phyloP scores from a whole-genome alignment of 2,329 filamentous ascomycete species.

The Diaporthe destruens region DNA sequence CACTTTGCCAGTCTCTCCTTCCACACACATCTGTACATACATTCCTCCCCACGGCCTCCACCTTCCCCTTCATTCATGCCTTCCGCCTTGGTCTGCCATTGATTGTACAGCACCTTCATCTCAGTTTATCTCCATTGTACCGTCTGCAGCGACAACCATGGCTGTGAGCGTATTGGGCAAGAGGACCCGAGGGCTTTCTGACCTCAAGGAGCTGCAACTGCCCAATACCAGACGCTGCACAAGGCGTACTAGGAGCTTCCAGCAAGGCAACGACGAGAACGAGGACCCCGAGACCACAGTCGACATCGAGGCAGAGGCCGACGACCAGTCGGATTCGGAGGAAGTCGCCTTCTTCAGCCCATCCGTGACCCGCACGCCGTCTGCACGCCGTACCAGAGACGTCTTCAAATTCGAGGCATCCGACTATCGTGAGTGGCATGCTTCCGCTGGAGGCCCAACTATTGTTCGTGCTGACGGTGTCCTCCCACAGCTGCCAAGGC shows the following conservation, averaged over 20 bases:
- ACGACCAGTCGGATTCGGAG: slow-evolving; percentile 54
- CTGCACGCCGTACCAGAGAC: slow-evolving; percentile 39
- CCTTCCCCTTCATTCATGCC: slow-evolving; percentile 22
- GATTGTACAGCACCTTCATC: slow-evolving; percentile 3
- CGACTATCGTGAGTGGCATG: slow-evolving; percentile 41
- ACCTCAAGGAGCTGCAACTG: slow-evolving; percentile 49
- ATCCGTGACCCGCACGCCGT: slow-evolving; percentile 41
- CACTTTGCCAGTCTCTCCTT: slow-evolving; percentile 6
- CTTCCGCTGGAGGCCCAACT: background rate
- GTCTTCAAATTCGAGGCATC: slow-evolving; percentile 42
- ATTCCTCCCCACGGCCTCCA: background rate
- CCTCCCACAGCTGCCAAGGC: slow-evolving; percentile 51
- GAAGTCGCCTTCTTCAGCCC: slow-evolving; percentile 49
- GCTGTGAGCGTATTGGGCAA: slow-evolving; percentile 48
- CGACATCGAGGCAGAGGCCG: slow-evolving; percentile 61
- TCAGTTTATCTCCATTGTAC: slow-evolving; percentile 17
- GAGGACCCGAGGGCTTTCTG: slow-evolving; percentile 46
- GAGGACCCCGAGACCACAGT: slow-evolving; percentile 63
- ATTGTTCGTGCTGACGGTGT: slow-evolving; percentile 41
- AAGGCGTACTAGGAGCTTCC: slow-evolving; percentile 50
- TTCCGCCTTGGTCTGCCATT: slow-evolving; percentile 36
- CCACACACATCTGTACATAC: slow-evolving; percentile 4
- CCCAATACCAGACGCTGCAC: slow-evolving; percentile 60
- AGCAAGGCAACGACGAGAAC: slow-evolving; percentile 74
- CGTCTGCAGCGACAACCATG: slow-evolving; percentile 44